phyloP scores from a whole-genome alignment of 1,284 basidiomycete genomes.

The Naganishia liquefaciens region DNA sequence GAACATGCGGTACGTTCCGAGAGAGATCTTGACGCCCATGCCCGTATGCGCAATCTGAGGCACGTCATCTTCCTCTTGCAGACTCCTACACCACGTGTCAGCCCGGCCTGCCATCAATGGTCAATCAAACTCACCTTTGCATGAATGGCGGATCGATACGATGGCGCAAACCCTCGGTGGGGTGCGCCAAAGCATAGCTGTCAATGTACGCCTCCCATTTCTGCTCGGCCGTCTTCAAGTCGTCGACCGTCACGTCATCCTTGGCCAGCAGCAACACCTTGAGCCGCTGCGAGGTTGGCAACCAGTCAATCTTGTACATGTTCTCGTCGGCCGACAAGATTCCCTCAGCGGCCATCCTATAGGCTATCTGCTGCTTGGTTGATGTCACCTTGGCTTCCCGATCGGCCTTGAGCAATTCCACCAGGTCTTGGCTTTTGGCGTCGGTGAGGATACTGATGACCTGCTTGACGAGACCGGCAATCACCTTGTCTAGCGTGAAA shows the following conservation, averaged over 20 bases:
- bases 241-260: conserved; percentile 83
- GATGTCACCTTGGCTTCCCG: conserved; percentile 59
- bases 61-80: conserved; percentile 26
- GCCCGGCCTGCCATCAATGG: background rate
- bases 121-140: conserved; percentile 61
- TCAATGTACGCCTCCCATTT: conserved; percentile 90
- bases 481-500: conserved; percentile 91
- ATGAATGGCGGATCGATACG: conserved; percentile 72
- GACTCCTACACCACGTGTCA: conserved; percentile 2
- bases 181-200: conserved; percentile 70
- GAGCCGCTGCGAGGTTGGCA: conserved; percentile 68
- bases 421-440: conserved; percentile 77
- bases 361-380: conserved; percentile 81
- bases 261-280: conserved; percentile 85
- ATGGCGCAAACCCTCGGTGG: conserved; percentile 56
- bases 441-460: conserved; percentile 78
- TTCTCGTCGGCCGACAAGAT: conserved; percentile 86
- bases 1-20: conserved; percentile 70
- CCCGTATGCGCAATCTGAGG: conserved; percentile 41
- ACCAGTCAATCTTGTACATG: conserved; percentile 87
- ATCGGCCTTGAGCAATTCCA: conserved; percentile 76
- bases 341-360: conserved; percentile 77
- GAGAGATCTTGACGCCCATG: conserved; percentile 65
- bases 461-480: conserved; percentile 84
- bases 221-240: conserved; percentile 75